Evolutionary conservation across 2,329 filamentous ascomycete genomes (phyloP), one percentile per base, ranked within the genome.

Genomic region (Neopestalotiopsis sp.): DNA sequence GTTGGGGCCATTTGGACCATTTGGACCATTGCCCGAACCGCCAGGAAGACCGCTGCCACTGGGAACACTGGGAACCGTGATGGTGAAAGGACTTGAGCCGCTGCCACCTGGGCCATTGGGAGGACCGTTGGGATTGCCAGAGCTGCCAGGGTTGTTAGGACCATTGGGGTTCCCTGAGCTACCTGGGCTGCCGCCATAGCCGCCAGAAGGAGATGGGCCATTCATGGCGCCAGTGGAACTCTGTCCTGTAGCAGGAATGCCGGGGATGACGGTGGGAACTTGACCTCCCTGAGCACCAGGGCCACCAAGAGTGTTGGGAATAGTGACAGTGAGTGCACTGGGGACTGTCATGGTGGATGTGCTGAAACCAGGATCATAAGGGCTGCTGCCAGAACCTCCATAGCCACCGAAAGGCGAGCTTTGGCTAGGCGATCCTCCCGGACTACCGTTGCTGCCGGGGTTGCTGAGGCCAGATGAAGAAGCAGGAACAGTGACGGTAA

Each of bases 121-220:
- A 57, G 24, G 28, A 38, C 45, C 45, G 38, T 49, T 49, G 20
- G 40, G 28, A 45, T 28, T 34, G 58, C 66, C 58, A 58, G 32
- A 45, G 38, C 62, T 40, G 17, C 67, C 62, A 28, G 67, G 67
- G 20, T 32, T 68, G 58, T 57, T 42, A 40, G 67, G 69, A 45
- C 38, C 32, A n/a, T 61, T 63, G 42, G 66, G 17, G 56, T 28
- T 32, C 20, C 17, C 17, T 4, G 34, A 14, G 34, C 14, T 24
- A 40, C 66, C 59, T 40, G 69, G 69, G 14, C 61, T 24, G 24
- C 52, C 52, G 10, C 65, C 65, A 60, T 67, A 67, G 34, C 52
- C 24, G 65, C 65, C 65, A n/a, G 65, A 60, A 45, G 65, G 65
- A 14, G 30, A 34, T 38, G 59, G 59, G 4, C 52, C 56, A 17